Base-by-base conservation (phyloP, 1,139 yeast genomes). In the Scheffersomyces segobiensis region DNA sequence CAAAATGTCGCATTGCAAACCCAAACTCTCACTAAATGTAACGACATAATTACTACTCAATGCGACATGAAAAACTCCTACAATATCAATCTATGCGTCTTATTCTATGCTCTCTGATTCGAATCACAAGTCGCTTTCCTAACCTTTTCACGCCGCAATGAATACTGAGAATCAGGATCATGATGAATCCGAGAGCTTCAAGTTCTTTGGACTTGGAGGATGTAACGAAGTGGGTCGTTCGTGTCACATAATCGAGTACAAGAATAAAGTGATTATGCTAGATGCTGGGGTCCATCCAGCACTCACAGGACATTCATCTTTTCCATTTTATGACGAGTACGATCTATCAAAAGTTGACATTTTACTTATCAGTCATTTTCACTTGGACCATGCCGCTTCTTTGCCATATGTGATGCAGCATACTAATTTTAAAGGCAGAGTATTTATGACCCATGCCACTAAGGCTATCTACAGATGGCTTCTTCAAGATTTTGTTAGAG, bases 231-330 rank as follows among this genome's bases (percentile, higher is more conserved):
- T 95, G 10, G 99, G 99, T 5, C 78, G 99, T 61, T 91, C 97
- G 53, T 95, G 98, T 71, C 99, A 95, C 70, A 88, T 95, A 57
- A 81, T 95, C 56, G 95, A 91, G 65, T 93, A 90, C 75, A 93
- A 92, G 70, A 97, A 97, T 61, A 95, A 95, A 71, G 95, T 96
- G n/a, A 89, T 95, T 55, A 95, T 95, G 99, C 70, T 93, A 59
- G 99, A 95, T 74, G 97, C 99, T 0, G 99, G 99, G 56, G 93
- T 95, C 53, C 99, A 95, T 75, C 99, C 99, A 0, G 99, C 97
- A 0, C 86, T 88, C 63, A 83, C 89, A 52, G 99, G 99, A 1
- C 82, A 93, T 63, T 90, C 96, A 46, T 91, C 98, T 3, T 78
- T 95, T 59, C 99, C 99, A 0, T 95, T 91, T 71, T 95, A 91